Evolutionary conservation across 805 yeast species (phyloP), one percentile per base, ranked within the genome.

Genomic region (Yamadazyma nakazawae): DNA sequence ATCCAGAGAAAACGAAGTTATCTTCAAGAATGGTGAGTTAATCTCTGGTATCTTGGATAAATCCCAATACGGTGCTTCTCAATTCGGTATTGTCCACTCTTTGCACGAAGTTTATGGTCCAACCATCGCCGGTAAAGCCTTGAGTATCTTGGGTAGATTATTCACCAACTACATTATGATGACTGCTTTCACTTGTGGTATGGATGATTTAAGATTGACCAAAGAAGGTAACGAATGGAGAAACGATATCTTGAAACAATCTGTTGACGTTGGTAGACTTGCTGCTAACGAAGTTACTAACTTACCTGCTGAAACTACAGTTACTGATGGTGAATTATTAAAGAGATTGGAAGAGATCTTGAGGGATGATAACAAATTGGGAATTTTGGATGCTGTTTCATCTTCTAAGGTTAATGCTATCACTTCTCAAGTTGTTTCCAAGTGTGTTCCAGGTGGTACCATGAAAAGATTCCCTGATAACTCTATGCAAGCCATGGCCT

Each of bases 401-500:
- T 96, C 90, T 65, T 84, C 92, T 28, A 89, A 90, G 72, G 97
- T 92, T 42, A 91, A 92, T 61, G 71, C 88, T 32, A 85, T 94
- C 50, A 91, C 98, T 0, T 85, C 97, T n/a, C 85, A 87, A 63
- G 97, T 95, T 62, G 98, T 92, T 34, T 75, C 91, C 46, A 82
- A 81, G 66, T 89, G 97, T 82, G 91, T 94, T 62, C 99, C 99
- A 39, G 92, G 74, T 34, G 98, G 98, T 62, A 88, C 97, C 2
- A 87, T 88, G 86, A 94, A 94, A 70, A 77, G 83, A 63, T 94
- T 94, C 78, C 99, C 99, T 12, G 78, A 84, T 70, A 94, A 94
- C 70, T 82, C 96, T 34, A 94, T 94, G 98, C 99, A 94, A 76
- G 84, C 96, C 34, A 94, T 94, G 99, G 98, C 99, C 2, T 74